These are phyloP conservation scores for Adansonia digitata DNA, from an alignment of 345 rosid genomes.

Conservation along the genomic window DNA sequence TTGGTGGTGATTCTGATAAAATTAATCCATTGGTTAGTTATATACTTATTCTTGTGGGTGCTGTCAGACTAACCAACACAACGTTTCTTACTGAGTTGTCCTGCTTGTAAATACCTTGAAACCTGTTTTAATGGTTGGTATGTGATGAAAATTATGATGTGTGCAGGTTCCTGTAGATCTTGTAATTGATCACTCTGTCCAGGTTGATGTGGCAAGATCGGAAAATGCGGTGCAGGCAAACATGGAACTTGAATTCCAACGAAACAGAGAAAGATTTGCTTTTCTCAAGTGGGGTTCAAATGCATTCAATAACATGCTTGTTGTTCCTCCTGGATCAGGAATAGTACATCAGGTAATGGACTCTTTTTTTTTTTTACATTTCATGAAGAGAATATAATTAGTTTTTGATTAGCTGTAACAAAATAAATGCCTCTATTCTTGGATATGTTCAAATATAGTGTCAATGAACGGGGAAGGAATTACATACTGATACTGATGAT, in stretches of 20 bases:
- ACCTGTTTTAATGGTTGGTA: not conserved
- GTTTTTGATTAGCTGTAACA: not conserved
- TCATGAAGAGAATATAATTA: not conserved
- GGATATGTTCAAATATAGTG: not conserved
- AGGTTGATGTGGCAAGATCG: conserved; percentile 88
- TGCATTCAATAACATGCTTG: conserved; percentile 90
- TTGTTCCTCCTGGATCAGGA: conserved; percentile 95
- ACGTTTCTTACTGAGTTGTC: not conserved
- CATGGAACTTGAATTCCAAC: conserved; percentile 81
- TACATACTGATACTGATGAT: not conserved
- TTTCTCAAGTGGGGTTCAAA: conserved; percentile 97
- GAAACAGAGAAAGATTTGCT: conserved; percentile 88
- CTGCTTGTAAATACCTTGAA: not conserved
- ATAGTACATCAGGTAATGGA: conserved; percentile 83
- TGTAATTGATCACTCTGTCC: conserved; percentile 95
- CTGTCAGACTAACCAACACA: not conserved
- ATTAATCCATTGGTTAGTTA: conserved; percentile 63
- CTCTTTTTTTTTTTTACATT: not conserved
- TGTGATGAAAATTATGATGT: not conserved
- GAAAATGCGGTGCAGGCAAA: conserved; percentile 92
- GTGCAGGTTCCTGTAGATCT: conserved; percentile 93
- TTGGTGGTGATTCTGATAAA: conserved; percentile 60
- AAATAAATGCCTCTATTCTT: not conserved
- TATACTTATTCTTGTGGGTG: not conserved
- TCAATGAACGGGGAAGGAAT: not conserved